A percentile compares a stretch with the other conserved stretches of the same genome.
Evolutionary conservation across 2,329 filamentous ascomycete species (phyloP).

Genomic region (Aspergillus puulaauensis): DNA sequence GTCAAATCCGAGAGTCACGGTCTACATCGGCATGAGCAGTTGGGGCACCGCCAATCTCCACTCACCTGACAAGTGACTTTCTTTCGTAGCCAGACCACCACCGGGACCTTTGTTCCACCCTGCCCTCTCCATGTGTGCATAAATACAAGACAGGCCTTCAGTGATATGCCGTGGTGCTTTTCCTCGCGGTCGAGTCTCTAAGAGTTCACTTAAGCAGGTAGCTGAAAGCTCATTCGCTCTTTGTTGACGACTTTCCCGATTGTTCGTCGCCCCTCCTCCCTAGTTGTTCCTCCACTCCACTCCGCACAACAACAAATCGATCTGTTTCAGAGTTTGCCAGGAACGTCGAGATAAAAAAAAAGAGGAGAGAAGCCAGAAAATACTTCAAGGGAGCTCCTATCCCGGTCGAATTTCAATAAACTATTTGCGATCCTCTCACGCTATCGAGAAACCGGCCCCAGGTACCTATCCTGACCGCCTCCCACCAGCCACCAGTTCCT

Average conservation of each 20-base stretch:
- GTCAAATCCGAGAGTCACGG: background rate
- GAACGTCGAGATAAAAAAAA: background rate
- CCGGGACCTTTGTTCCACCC: background rate
- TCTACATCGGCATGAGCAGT: background rate
- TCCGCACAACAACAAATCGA: constrained; percentile 11
- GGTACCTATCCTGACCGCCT: constrained; percentile 23
- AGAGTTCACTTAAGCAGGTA: background rate
- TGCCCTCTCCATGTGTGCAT: background rate
- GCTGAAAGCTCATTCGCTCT: constrained; percentile 9
- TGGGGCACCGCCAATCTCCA: constrained; percentile 10
- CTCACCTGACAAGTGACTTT: constrained; percentile 7
- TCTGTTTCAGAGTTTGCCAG: background rate
- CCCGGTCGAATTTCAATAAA: background rate
- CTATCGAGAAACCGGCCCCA: background rate
- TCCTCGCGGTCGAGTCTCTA: background rate
- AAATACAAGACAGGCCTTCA: background rate
- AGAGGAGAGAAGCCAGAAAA: background rate
- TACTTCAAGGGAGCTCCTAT: background rate
- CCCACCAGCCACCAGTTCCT: constrained; percentile 22
- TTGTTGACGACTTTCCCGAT: constrained; percentile 12
- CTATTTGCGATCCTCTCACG: background rate
- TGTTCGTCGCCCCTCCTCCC: constrained; percentile 7
- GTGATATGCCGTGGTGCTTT: background rate
- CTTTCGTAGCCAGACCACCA: background rate
- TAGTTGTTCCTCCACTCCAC: constrained; percentile 7